Conservation (phyloP, 768 basidiomycete genomes). For the Rossbeevera mucosa region DNA sequence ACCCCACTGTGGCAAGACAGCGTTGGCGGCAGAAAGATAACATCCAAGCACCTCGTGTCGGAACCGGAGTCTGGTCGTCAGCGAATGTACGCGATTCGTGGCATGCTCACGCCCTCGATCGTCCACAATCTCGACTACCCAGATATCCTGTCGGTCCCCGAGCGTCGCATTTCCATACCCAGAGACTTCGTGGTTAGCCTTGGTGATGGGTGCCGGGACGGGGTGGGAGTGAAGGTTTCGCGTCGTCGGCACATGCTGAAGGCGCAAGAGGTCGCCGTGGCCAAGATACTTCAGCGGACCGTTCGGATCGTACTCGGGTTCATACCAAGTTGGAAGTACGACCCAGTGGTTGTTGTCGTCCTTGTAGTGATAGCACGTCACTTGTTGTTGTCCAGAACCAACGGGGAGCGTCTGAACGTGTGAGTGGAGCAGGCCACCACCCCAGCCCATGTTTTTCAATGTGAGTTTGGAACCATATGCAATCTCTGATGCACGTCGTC, state of each 20-base stretch:
- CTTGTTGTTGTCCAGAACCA: constrained; percentile 91
- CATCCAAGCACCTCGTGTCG: constrained; percentile 74
- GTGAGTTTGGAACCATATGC: constrained; percentile 89
- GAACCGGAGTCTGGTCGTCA: constrained; percentile 88
- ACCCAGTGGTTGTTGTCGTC: constrained; percentile 95
- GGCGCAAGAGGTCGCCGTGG: constrained; percentile 74
- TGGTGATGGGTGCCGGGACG: constrained; percentile 83
- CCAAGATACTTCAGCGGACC: constrained; percentile 64
- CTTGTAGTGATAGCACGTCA: constrained; percentile 99
- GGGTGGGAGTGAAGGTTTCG: constrained; percentile 92
- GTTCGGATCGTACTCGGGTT: constrained; percentile 59
- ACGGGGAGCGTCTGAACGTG: constrained; percentile 93
- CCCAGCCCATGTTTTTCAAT: constrained; percentile 96
- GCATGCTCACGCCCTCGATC: constrained; percentile 65
- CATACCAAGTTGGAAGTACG: constrained; percentile 78
- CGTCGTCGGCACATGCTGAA: constrained; percentile 76
- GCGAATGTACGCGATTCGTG: constrained; percentile 72
- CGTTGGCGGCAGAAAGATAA: constrained; percentile 86
- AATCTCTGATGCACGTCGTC: constrained; percentile 49
- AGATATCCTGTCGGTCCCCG: constrained; percentile 87
- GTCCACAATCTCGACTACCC: constrained; percentile 92
- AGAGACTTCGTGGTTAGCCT: constrained; percentile 87
- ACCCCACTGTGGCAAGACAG: constrained; percentile 92
- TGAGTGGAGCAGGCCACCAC: constrained; percentile 93
- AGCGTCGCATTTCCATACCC: constrained; percentile 89